phyloP scores from a whole-genome alignment of 371 early-diverging fungal species.

The Mucor saturninus region DNA sequence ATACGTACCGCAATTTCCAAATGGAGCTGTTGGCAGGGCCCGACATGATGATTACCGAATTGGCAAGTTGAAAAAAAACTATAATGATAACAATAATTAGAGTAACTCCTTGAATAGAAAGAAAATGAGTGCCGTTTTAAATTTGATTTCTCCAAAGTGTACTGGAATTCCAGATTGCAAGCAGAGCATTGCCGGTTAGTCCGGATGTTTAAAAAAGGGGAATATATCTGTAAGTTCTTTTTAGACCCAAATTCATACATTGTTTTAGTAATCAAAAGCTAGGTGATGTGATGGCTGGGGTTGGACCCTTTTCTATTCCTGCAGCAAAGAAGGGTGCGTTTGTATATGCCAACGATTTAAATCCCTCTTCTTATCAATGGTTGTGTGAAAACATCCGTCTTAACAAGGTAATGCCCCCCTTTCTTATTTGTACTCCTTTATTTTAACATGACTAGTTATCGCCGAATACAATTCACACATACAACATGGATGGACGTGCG shows the following conservation, averaged over 20 bases:
- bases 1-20: slow-evolving; percentile 92
- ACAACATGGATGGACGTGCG: slow-evolving; percentile 91
- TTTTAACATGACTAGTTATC: slow-evolving; percentile 20
- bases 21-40: slow-evolving; percentile 97
- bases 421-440: neutral
- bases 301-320: slow-evolving; percentile 99
- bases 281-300: slow-evolving; percentile 97
- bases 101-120: slow-evolving; percentile 52
- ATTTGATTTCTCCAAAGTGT: slow-evolving; percentile 97
- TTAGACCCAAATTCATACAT: no score
- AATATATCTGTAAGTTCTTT: slow-evolving; percentile 67
- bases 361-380: slow-evolving; percentile 88
- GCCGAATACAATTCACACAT: slow-evolving; percentile 54
- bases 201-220: slow-evolving; percentile 68
- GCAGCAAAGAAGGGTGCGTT: slow-evolving; percentile 83
- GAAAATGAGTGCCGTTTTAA: slow-evolving; percentile 91
- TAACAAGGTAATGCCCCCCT: slow-evolving; percentile 77
- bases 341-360: slow-evolving; percentile 98
- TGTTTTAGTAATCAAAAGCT: neutral
- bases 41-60: slow-evolving; percentile 79
- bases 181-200: slow-evolving; percentile 94
- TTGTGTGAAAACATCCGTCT: slow-evolving; percentile 79
- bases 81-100: neutral
- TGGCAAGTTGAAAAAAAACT: slow-evolving; percentile 54
- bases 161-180: slow-evolving; percentile 99